Evolutionary conservation across 345 rosid species (phyloP).

Genomic region (Bretschneidera sinensis): DNA sequence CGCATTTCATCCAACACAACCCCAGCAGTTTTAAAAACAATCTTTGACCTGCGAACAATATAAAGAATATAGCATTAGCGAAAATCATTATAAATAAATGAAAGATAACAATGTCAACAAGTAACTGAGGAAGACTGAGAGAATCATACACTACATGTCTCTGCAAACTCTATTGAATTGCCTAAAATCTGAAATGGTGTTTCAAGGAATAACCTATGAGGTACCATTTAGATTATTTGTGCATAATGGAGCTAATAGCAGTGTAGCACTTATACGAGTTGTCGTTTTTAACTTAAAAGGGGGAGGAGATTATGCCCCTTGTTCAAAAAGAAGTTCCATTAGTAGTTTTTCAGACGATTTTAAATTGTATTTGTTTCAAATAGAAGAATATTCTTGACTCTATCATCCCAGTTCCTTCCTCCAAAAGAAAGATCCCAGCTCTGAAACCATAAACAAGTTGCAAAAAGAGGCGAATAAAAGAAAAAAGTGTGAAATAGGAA

Average conservation of each 20-base stretch:
- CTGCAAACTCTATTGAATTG: not conserved
- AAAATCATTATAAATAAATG: not conserved
- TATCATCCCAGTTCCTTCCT: not conserved
- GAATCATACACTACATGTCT: not conserved
- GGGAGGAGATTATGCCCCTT: not conserved
- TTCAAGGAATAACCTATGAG: not conserved
- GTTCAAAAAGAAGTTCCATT: not conserved
- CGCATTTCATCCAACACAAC: slow-evolving; percentile 89
- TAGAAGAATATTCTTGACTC: no score
- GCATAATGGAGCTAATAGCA: not conserved
- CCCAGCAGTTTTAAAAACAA: slow-evolving; percentile 94
- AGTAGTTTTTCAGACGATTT: not conserved
- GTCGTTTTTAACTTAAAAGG: no score
- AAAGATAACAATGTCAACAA: not conserved
- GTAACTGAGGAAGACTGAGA: not conserved
- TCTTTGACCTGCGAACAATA: slow-evolving; percentile 59
- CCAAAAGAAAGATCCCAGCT: not conserved
- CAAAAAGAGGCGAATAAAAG: not conserved
- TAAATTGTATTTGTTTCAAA: no score
- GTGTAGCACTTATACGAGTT: not conserved
- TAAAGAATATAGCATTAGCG: not conserved
- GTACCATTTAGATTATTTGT: not conserved
- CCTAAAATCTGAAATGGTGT: no score
- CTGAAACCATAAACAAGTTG: not conserved
- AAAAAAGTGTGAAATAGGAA: not conserved